These are phyloP conservation scores for Orobanche coerulescens DNA, from an alignment of 257 asterid species.

Conservation along the genomic window DNA sequence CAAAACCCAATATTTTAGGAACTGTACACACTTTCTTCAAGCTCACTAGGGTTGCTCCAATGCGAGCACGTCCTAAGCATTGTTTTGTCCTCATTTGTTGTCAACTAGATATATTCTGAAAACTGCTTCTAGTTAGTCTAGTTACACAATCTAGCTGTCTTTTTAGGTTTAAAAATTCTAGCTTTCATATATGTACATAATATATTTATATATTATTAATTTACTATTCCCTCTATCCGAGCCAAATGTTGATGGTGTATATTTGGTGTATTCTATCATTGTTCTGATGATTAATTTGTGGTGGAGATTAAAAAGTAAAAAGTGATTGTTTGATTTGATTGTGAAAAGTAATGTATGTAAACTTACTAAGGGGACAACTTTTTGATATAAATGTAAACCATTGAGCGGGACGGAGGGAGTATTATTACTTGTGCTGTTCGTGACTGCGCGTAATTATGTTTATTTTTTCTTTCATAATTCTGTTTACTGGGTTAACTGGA, in stretches of 20 bases:
- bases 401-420: no score
- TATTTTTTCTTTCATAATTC: not conserved
- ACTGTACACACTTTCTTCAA: not conserved
- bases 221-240: no score
- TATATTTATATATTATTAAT: no score
- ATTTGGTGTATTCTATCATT: no score
- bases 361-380: no score
- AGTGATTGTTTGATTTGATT: no score
- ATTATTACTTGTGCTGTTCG: no score
- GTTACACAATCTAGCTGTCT: not conserved
- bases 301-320: no score
- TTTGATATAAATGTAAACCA: no score
- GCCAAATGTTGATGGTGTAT: no score
- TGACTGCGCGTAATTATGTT: not conserved
- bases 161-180: slow-evolving; percentile 9
- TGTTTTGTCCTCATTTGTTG: slow-evolving; percentile 1
- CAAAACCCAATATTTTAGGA: not conserved
- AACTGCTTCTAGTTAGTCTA: not conserved
- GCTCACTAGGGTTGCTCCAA: not conserved
- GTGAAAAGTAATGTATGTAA: no score
- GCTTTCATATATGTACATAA: not conserved
- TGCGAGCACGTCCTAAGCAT: not conserved
- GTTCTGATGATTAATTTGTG: no score
- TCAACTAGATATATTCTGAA: not conserved
- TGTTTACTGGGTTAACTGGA: not conserved